phyloP scores from a whole-genome alignment of 2,329 filamentous ascomycete genomes.

The Gliomastix tumulicola region DNA sequence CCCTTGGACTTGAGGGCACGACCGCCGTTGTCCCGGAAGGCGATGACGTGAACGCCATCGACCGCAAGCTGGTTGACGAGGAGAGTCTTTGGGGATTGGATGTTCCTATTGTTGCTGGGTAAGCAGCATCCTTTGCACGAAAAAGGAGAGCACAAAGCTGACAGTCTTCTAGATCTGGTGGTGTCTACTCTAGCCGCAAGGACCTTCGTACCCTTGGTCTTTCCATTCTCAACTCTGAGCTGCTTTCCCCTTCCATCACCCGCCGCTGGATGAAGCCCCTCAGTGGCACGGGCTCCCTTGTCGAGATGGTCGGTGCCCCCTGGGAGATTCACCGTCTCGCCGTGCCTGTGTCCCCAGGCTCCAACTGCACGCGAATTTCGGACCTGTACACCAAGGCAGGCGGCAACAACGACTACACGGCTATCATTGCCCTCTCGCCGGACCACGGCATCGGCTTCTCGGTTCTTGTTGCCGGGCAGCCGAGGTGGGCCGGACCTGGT shows the following conservation, averaged over 20 bases:
- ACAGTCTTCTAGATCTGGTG: constrained; percentile 5
- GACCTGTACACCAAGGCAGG: constrained; percentile 18
- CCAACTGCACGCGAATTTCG: constrained; percentile 15
- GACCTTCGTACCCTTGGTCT: constrained; percentile 9
- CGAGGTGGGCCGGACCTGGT: constrained; percentile 8
- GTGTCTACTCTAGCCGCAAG: constrained; percentile 4
- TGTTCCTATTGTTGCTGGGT: constrained; percentile 2
- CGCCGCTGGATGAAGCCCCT: constrained; percentile 12
- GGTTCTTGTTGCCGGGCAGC: constrained; percentile 14
- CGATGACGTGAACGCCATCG: constrained; percentile 1
- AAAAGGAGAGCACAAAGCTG: background rate
- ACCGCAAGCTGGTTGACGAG: background rate
- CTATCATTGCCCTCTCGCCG: constrained; percentile 11
- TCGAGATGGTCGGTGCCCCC: constrained; percentile 7
- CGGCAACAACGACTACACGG: constrained; percentile 15
- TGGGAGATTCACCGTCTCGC: constrained; percentile 12
- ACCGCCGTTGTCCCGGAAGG: constrained; percentile 2
- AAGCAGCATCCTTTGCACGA: background rate
- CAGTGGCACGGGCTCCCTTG: constrained; percentile 6
- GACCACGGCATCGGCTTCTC: constrained; percentile 16
- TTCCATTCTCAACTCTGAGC: constrained; percentile 10
- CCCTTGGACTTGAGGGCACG: constrained; percentile 4
- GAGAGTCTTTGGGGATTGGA: background rate
- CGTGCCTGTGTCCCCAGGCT: constrained; percentile 3
- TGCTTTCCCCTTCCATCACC: constrained; percentile 4